Conservation (phyloP, 345 rosid species). For the Populus tremula region DNA sequence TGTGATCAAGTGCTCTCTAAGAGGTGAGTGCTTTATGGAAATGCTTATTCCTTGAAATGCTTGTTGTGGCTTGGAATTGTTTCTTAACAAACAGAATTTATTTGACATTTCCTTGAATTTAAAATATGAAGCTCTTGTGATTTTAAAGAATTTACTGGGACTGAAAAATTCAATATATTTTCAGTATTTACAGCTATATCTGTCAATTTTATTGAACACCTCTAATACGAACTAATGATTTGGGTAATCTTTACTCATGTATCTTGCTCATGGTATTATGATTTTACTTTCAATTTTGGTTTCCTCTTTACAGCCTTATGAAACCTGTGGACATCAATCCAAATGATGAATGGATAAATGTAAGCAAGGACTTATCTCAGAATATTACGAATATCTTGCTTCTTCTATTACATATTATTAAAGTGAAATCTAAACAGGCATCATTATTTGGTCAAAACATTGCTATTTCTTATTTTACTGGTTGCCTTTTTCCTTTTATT, state of each 20-base stretch:
- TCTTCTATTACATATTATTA: neutral
- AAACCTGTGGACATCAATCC: conserved; percentile 91
- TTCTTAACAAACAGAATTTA: neutral
- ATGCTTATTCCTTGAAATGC: conserved; percentile 2
- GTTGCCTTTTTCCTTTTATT: conserved; percentile 12
- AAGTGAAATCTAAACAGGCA: neutral
- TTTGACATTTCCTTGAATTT: neutral
- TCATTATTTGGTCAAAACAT: neutral
- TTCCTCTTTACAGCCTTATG: conserved; percentile 57
- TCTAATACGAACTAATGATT: neutral
- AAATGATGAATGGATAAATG: conserved; percentile 94
- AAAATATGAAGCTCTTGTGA: neutral
- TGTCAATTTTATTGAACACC: neutral
- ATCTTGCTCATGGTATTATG: neutral
- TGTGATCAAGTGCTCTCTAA: conserved; percentile 97
- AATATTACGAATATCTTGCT: conserved; percentile 8
- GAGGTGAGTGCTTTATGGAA: conserved; percentile 43
- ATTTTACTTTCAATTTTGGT: conserved; percentile 19
- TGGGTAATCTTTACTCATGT: neutral
- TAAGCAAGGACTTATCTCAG: conserved; percentile 40
- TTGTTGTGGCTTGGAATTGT: neutral
- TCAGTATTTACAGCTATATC: neutral
- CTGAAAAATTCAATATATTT: no score
- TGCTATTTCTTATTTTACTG: conserved; percentile 5
- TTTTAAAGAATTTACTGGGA: neutral